phyloP scores from a whole-genome alignment of 2,329 filamentous ascomycete species.

The Bipolaris oryzae region DNA sequence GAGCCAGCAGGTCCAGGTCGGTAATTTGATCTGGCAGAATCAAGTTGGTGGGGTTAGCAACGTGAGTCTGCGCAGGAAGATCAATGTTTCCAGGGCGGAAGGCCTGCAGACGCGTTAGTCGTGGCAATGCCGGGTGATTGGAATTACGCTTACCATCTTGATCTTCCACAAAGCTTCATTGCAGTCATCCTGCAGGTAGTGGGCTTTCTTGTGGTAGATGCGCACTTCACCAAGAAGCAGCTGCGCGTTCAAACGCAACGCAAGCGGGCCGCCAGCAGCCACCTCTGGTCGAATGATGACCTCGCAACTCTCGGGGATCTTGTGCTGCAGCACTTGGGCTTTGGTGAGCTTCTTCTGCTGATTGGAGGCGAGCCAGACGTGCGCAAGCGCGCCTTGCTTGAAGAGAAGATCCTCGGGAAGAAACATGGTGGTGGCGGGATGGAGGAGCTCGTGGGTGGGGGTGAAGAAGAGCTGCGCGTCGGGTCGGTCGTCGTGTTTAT shows the following conservation, averaged over 20 bases:
- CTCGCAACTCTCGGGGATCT: slow-evolving; percentile 92
- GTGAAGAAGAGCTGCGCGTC: slow-evolving; percentile 27
- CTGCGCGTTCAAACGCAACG: slow-evolving; percentile 90
- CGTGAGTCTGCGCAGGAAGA: slow-evolving; percentile 75
- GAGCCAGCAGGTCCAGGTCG: slow-evolving; percentile 82
- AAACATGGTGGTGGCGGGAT: slow-evolving; percentile 70
- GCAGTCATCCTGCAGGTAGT: slow-evolving; percentile 95
- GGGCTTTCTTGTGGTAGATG: slow-evolving; percentile 96
- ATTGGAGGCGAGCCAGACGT: slow-evolving; percentile 98
- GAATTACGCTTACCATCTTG: slow-evolving; percentile 74
- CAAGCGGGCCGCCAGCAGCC: slow-evolving; percentile 80
- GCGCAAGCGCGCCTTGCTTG: slow-evolving; percentile 95
- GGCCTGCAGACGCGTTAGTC: slow-evolving; percentile 59
- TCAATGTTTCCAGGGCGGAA: slow-evolving; percentile 97
- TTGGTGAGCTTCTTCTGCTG: slow-evolving; percentile 98
- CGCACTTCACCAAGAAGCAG: slow-evolving; percentile 92
- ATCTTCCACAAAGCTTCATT: slow-evolving; percentile 98
- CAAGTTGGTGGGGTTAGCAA: slow-evolving; percentile 82
- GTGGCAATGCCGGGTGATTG: slow-evolving; percentile 1
- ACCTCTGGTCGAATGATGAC: slow-evolving; percentile 81
- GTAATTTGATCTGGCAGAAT: slow-evolving; percentile 92
- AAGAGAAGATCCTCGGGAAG: slow-evolving; percentile 95
- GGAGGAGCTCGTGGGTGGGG: slow-evolving; percentile 18
- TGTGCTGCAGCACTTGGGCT: slow-evolving; percentile 91
- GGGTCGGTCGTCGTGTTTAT: slow-evolving; percentile 36